phyloP scores from a whole-genome alignment of 306 rosid species.

The Senna tora region DNA sequence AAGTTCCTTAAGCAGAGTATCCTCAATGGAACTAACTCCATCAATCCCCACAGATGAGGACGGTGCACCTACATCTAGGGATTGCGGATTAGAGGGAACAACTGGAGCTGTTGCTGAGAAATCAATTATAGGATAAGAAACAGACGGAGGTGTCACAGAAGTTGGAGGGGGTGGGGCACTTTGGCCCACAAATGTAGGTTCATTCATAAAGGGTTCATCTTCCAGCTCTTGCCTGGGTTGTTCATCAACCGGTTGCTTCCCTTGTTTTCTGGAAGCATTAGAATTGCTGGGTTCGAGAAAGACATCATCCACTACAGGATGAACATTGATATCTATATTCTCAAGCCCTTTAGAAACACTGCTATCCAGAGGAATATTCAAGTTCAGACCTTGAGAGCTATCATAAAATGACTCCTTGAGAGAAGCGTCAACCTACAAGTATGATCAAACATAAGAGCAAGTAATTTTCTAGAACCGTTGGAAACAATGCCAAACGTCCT shows the following conservation, averaged over 20 bases:
- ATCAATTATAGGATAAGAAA: slow-evolving; percentile 54
- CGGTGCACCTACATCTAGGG: slow-evolving; percentile 32
- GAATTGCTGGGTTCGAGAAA: slow-evolving; percentile 41
- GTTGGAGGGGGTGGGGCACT: slow-evolving; percentile 37
- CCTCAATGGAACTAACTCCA: slow-evolving; percentile 49
- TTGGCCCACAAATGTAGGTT: slow-evolving; percentile 52
- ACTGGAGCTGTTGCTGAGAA: slow-evolving; percentile 37
- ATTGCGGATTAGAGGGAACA: slow-evolving; percentile 21
- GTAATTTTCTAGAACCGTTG: slow-evolving; percentile 11
- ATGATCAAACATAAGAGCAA: neutral
- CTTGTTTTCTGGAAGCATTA: slow-evolving; percentile 35
- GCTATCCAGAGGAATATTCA: slow-evolving; percentile 60
- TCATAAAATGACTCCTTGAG: slow-evolving; percentile 50
- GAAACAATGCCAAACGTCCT: neutral
- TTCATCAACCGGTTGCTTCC: slow-evolving; percentile 40
- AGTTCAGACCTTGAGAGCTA: slow-evolving; percentile 57
- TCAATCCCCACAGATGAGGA: slow-evolving; percentile 43
- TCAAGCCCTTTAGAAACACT: slow-evolving; percentile 43
- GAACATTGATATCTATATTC: slow-evolving; percentile 51
- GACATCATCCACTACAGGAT: slow-evolving; percentile 41
- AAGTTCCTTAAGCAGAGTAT: slow-evolving; percentile 75
- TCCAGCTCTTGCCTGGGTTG: slow-evolving; percentile 45
- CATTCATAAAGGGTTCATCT: slow-evolving; percentile 42
- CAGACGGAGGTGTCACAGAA: slow-evolving; percentile 40
- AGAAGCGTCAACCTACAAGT: slow-evolving; percentile 72